phyloP scores from a whole-genome alignment of 1,139 yeast species.

The Geotrichum phurueaensis region DNA sequence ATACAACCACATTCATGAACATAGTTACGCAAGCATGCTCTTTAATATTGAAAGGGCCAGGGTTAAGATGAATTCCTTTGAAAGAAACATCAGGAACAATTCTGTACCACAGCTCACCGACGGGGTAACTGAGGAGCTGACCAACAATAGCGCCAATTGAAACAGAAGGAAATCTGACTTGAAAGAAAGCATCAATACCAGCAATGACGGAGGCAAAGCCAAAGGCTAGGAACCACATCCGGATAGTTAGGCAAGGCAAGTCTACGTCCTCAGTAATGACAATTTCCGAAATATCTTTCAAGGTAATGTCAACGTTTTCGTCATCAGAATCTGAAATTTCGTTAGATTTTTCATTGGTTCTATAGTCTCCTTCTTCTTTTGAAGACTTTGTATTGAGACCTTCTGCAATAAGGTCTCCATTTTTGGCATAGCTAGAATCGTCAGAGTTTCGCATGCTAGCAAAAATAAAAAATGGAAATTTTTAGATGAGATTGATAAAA shows the following conservation, averaged over 20 bases:
- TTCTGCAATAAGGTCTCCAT: too few species aligned
- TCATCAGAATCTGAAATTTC: background rate
- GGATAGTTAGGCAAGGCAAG: background rate
- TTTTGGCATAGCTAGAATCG: too few species aligned
- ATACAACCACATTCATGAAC: slow-evolving; percentile 44
- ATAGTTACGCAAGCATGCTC: slow-evolving; percentile 51
- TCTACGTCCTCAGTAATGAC: background rate
- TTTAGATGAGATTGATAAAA: too few species aligned
- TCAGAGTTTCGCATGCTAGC: too few species aligned
- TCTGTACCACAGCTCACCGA: slow-evolving; percentile 42
- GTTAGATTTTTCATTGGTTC: background rate
- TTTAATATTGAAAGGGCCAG: slow-evolving; percentile 49
- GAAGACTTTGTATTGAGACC: slow-evolving; percentile 21
- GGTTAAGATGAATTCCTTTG: slow-evolving; percentile 32
- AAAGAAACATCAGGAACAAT: slow-evolving; percentile 35
- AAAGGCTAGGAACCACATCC: slow-evolving; percentile 40
- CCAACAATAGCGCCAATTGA: slow-evolving; percentile 44
- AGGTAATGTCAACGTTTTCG: slow-evolving; percentile 3
- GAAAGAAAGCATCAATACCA: slow-evolving; percentile 47
- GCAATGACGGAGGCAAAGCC: slow-evolving; percentile 37
- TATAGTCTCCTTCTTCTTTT: background rate
- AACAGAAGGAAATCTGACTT: slow-evolving; percentile 45
- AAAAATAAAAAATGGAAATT: too few species aligned
- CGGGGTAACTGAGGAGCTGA: slow-evolving; percentile 48
- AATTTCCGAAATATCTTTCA: slow-evolving; percentile 6